Base-by-base conservation (phyloP, 495 filamentous ascomycete genomes). In the Podospora pseudopauciseta region DNA sequence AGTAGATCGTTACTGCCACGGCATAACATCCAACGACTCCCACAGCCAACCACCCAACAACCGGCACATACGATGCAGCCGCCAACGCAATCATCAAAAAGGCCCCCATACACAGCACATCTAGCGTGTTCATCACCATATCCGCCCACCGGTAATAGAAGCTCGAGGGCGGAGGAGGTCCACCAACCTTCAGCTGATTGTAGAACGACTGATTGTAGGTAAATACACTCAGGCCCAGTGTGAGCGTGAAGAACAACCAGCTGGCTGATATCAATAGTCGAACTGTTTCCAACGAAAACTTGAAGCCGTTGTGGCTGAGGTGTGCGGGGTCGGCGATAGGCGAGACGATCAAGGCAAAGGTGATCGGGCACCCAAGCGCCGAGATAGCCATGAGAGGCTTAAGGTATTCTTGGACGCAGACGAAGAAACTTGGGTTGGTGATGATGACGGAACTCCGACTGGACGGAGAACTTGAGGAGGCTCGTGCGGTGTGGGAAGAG, bases 361-460 rank as follows among this genome's bases (percentile, higher is more conserved):
- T 58, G 55, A 58, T 26, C n/a, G 55, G 55, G 18, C 55, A 58
- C 55, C 55, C 55, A 58, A 58, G 55, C 4, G 23, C 55, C n/a
- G 55, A 58, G n/a, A 58, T 58, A 5, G 55, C 55, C n/a, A 58
- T 58, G n/a, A 58, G n/a, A 9, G 55, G 55, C 18, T 58, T 58
- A n/a, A 58, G 55, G 11, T 20, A 58, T 58, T 58, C 55, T 23
- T 58, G n/a, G 5, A 58, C 23, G 19, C 23, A 58, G n/a, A 20
- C n/a, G 55, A 58, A 58, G 55, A 58, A 58, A 7, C 26, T 11
- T 1, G 55, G 55, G 23, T 26, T 58, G 13, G 55, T 20, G 4
- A 26, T 58, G 13, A 58, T 11, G 18, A 26, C n/a, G 23, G 55
- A 58, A 26, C n/a, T 26, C 9, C n/a, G 23, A 4, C 9, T 20